Conservation (phyloP, 257 asterid genomes). For the Forsythia viridissima region DNA sequence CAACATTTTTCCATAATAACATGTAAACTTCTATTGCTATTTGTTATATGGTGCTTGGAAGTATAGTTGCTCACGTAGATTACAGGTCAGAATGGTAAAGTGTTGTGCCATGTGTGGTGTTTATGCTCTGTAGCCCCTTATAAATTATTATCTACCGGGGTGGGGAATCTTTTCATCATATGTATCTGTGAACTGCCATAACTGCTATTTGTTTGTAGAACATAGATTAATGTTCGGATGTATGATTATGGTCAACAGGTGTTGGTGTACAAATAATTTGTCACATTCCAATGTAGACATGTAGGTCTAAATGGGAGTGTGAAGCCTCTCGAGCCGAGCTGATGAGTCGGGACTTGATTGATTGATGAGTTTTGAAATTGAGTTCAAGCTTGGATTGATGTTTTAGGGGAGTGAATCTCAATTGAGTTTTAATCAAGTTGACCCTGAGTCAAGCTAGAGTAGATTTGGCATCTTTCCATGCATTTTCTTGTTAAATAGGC, state of each 20-base stretch:
- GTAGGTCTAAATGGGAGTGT: neutral
- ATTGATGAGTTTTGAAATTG: neutral
- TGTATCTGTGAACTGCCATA: neutral
- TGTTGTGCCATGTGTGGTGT: neutral
- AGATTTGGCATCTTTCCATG: neutral
- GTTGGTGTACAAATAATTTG: neutral
- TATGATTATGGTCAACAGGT: constrained; percentile 5
- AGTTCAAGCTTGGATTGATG: neutral
- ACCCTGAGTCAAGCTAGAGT: neutral
- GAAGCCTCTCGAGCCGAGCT: neutral
- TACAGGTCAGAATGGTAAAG: neutral
- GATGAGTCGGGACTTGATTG: neutral
- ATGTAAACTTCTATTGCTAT: neutral
- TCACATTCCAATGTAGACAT: constrained; percentile 4
- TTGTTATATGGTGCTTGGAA: constrained; percentile 7
- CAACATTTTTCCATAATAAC: constrained; percentile 15
- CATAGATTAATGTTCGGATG: neutral
- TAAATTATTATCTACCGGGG: neutral
- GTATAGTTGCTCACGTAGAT: neutral
- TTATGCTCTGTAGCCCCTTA: neutral
- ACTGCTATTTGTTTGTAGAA: neutral
- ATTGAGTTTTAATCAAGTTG: neutral
- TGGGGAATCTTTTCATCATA: neutral
- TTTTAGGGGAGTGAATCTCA: neutral
- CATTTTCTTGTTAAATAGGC: neutral